Percentiles rank a stretch among this genome's conserved stretches.
These are phyloP conservation scores for Apiospora pterosperma DNA, from an alignment of 2,329 filamentous ascomycete species.

Conservation along the genomic window DNA sequence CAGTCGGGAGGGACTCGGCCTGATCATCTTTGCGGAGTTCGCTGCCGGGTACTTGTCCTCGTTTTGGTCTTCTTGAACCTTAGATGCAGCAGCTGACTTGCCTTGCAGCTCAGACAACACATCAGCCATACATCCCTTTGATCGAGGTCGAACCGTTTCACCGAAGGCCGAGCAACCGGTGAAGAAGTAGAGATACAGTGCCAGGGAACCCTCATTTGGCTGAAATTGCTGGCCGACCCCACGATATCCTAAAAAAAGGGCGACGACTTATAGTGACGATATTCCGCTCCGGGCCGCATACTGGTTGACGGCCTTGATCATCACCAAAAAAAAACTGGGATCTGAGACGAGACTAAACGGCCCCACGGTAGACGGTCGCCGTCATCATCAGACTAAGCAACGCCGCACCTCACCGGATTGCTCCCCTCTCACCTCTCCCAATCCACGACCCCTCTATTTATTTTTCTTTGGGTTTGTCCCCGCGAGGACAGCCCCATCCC, in stretches of 20 bases:
- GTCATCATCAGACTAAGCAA: constrained; percentile 3
- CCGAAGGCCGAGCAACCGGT: neutral
- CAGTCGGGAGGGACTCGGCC: neutral
- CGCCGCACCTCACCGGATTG: neutral
- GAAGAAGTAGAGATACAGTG: neutral
- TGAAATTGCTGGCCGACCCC: neutral
- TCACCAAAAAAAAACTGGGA: constrained; percentile 1
- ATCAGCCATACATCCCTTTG: constrained; percentile 4
- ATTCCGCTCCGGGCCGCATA: neutral
- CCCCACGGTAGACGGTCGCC: constrained; percentile 4
- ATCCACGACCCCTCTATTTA: neutral
- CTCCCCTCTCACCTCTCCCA: constrained; percentile 1
- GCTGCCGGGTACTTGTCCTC: neutral
- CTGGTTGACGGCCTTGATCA: neutral
- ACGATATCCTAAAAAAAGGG: constrained; percentile 4
- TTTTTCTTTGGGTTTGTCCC: constrained; percentile 31
- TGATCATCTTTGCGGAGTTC: neutral
- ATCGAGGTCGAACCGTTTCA: neutral
- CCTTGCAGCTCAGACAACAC: constrained; percentile 9
- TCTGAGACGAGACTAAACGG: constrained; percentile 2
- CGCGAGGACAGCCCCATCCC: constrained; percentile 32
- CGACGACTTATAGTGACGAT: constrained; percentile 1
- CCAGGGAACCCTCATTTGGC: neutral
- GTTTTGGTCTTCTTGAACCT: neutral
- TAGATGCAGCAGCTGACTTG: constrained; percentile 10